Evolutionary conservation across 495 filamentous ascomycete genomes (phyloP).

Genomic region (Neurospora sp.): DNA sequence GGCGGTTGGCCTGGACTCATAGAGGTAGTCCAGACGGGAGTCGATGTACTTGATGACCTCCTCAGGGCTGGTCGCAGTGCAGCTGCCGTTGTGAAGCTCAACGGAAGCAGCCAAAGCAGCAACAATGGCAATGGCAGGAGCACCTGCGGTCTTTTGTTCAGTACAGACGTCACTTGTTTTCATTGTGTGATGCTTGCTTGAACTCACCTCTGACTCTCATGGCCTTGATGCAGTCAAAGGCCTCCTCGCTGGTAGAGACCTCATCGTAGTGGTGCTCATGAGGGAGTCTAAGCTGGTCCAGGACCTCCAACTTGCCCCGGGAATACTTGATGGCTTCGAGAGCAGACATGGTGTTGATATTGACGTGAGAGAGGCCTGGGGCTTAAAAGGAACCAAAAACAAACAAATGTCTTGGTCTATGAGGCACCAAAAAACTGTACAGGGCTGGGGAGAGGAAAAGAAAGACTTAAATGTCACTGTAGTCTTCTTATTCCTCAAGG

Average conservation of each 20-base stretch:
- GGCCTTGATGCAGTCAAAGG: conserved; percentile 82
- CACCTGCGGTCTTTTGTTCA: conserved; percentile 42
- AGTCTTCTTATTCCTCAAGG: neutral
- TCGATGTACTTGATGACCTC: conserved; percentile 58
- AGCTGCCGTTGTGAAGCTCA: conserved; percentile 48
- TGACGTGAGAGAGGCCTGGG: neutral
- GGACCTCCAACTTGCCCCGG: conserved; percentile 66
- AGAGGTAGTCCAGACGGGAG: conserved; percentile 69
- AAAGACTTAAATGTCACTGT: neutral
- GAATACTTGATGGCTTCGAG: conserved; percentile 84
- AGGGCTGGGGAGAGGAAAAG: neutral
- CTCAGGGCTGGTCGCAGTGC: conserved; percentile 33
- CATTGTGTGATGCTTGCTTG: neutral
- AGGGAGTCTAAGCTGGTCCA: conserved; percentile 87
- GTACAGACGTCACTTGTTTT: neutral
- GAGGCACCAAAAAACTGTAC: neutral
- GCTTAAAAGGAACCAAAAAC: neutral
- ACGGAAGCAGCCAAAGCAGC: conserved; percentile 80
- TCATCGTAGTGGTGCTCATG: conserved; percentile 72
- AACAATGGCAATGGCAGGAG: conserved; percentile 94
- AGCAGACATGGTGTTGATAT: conserved; percentile 27
- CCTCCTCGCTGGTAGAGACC: conserved; percentile 66
- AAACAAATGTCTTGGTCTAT: neutral
- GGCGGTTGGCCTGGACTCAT: conserved; percentile 81
- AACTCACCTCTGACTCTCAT: conserved; percentile 61